These are phyloP conservation scores for Nicotiana tabacum DNA, from an alignment of 257 asterid species.

Conservation along the genomic window DNA sequence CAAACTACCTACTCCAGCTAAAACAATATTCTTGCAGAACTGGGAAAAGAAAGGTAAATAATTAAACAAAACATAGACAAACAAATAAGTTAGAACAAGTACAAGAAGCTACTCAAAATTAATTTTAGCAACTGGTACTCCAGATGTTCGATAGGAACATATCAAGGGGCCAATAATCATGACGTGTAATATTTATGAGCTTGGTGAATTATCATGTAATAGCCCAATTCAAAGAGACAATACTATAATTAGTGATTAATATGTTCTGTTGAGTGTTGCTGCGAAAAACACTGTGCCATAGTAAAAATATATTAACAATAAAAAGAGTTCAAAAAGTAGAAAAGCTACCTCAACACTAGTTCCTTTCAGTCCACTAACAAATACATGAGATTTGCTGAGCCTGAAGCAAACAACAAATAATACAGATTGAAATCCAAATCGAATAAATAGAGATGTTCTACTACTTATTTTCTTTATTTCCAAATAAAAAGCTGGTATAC, in stretches of 20 bases:
- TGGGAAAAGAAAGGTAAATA: slow-evolving; percentile 23
- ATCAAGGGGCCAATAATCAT: neutral
- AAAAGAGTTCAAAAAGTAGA: neutral
- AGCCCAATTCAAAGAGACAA: neutral
- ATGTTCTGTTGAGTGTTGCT: neutral
- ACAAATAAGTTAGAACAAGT: neutral
- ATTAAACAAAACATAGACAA: neutral
- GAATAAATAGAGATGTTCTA: neutral
- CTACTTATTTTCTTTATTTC: neutral
- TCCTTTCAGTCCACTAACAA: slow-evolving; percentile 87
- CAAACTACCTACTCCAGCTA: slow-evolving; percentile 97
- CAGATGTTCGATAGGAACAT: neutral
- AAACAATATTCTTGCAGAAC: slow-evolving; percentile 96
- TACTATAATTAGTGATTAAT: neutral
- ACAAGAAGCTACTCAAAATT: neutral
- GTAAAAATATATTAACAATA: neutral
- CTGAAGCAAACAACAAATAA: slow-evolving; percentile 22
- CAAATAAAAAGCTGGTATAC: neutral
- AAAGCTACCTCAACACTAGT: slow-evolving; percentile 67
- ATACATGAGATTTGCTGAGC: slow-evolving; percentile 83
- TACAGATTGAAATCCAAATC: neutral
- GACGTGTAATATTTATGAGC: neutral
- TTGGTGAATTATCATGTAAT: neutral
- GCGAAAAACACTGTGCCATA: no score
- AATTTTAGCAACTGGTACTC: neutral